Conservation (phyloP, 2,329 filamentous ascomycete species). For the Xylaria sp. region DNA sequence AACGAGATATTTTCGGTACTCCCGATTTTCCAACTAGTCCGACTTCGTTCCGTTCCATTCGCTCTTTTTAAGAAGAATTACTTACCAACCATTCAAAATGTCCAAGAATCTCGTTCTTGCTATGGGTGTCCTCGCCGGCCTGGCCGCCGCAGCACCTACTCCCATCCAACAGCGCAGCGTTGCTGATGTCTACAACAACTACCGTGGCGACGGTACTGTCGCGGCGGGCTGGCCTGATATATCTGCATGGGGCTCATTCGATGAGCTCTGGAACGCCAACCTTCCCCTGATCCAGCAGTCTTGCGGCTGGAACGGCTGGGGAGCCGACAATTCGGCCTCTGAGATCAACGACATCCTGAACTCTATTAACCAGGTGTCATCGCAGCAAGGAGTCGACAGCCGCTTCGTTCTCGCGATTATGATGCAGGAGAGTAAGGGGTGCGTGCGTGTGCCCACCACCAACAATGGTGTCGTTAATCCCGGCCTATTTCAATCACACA, state of each 20-base stretch:
- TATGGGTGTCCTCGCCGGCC: slow-evolving; percentile 21
- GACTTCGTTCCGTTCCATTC: neutral
- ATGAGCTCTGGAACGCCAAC: slow-evolving; percentile 36
- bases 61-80: neutral
- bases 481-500: slow-evolving; percentile 55
- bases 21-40: slow-evolving; percentile 5
- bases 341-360: slow-evolving; percentile 31
- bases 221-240: slow-evolving; percentile 30
- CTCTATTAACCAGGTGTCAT: slow-evolving; percentile 51
- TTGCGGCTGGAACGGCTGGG: slow-evolving; percentile 39
- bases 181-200: slow-evolving; percentile 30
- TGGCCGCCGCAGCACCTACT: slow-evolving; percentile 29
- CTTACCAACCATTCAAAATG: slow-evolving; percentile 26
- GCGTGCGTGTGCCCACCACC: slow-evolving; percentile 56
- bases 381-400: slow-evolving; percentile 49
- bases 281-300: slow-evolving; percentile 34
- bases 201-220: slow-evolving; percentile 30
- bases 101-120: slow-evolving; percentile 15
- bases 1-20: slow-evolving; percentile 13
- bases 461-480: slow-evolving; percentile 57
- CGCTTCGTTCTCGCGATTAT: slow-evolving; percentile 59
- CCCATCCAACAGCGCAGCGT: slow-evolving; percentile 20
- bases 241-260: slow-evolving; percentile 31
- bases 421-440: slow-evolving; percentile 59
- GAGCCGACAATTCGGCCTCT: slow-evolving; percentile 33